Evolutionary conservation across 371 early-diverging fungal genomes (phyloP).

Genomic region (Parasitella parasitica): DNA sequence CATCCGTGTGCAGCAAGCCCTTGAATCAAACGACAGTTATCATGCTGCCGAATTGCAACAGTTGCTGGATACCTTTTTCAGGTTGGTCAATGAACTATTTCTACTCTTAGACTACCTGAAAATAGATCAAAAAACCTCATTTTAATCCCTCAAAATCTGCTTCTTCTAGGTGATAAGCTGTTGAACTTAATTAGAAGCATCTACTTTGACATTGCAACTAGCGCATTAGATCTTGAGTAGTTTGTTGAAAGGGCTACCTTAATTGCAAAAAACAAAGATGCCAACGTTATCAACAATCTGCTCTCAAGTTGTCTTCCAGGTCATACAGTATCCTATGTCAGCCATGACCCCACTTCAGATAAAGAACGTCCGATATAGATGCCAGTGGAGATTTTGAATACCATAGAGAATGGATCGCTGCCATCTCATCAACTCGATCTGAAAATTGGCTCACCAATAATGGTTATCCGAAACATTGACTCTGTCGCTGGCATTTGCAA

Average conservation of each 20-base stretch:
- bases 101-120: too few species aligned
- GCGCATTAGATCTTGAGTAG: neutral
- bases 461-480: too few species aligned
- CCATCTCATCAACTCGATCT: too few species aligned
- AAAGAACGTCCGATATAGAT: neutral
- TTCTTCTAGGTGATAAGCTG: too few species aligned
- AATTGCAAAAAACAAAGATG: constrained; percentile 1
- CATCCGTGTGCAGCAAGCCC: constrained; percentile 3
- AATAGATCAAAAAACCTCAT: too few species aligned
- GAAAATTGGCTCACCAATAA: too few species aligned
- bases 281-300: neutral
- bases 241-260: neutral
- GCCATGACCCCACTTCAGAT: neutral
- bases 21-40: neutral
- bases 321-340: neutral
- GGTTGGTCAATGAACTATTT: too few species aligned
- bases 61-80: neutral
- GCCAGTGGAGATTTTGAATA: too few species aligned
- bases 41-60: neutral
- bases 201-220: too few species aligned
- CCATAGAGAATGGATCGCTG: too few species aligned
- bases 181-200: too few species aligned
- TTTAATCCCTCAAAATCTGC: too few species aligned
- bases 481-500: constrained; percentile 24
- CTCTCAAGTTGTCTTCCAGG: neutral